Percentiles rank a stretch among this genome's conserved stretches.
phyloP scores from a whole-genome alignment of 495 filamentous ascomycete species.

The Penicillium paxilli region DNA sequence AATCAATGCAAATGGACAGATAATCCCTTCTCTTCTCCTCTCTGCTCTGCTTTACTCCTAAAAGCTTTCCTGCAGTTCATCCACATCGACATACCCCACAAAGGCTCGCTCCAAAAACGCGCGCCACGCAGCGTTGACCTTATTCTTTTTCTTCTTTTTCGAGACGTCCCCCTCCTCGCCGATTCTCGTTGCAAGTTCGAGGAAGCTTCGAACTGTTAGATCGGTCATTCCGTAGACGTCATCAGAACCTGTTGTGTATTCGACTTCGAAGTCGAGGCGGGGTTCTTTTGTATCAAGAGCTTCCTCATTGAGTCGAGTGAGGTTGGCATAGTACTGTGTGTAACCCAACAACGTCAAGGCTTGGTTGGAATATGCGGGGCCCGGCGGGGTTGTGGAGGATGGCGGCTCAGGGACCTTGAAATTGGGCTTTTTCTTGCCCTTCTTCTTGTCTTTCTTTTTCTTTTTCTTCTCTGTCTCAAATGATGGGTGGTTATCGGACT shows the following conservation, averaged over 20 bases:
- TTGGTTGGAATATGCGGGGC: constrained; percentile 90
- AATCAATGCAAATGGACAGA: not conserved
- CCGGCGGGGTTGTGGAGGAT: constrained; percentile 70
- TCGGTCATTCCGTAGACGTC: constrained; percentile 74
- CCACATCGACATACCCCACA: constrained; percentile 64
- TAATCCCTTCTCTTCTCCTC: no score
- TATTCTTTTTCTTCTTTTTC: constrained; percentile 47
- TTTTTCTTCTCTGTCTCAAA: constrained; percentile 44
- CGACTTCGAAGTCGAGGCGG: constrained; percentile 75
- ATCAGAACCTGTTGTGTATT: constrained; percentile 84
- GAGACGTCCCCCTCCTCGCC: constrained; percentile 50
- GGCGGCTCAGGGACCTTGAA: constrained; percentile 71
- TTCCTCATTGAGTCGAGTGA: constrained; percentile 81
- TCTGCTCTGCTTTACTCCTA: not conserved
- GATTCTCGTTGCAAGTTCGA: constrained; percentile 77
- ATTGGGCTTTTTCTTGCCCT: constrained; percentile 55
- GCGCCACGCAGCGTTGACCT: constrained; percentile 60
- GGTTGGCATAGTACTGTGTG: constrained; percentile 90
- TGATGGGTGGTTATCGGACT: not conserved
- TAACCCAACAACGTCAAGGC: constrained; percentile 72
- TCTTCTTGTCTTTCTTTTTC: constrained; percentile 33
- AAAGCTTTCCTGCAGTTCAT: constrained; percentile 48
- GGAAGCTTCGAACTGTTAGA: constrained; percentile 79
- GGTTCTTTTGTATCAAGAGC: constrained; percentile 33
- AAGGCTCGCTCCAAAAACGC: constrained; percentile 79